Conservation (phyloP, 257 asterid species). For the Gentiana straminea region DNA sequence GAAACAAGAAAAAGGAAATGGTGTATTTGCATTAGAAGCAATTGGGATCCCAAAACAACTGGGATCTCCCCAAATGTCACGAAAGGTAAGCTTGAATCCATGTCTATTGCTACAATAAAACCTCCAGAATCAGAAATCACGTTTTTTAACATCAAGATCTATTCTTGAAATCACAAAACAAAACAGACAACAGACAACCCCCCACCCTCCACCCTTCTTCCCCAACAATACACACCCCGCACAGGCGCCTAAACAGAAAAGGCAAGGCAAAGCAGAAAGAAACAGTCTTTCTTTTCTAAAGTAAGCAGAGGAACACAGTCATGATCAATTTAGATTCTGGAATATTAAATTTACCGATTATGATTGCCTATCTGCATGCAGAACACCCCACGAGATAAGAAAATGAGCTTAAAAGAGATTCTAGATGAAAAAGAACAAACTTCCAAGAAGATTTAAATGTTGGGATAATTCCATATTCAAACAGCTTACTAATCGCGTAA, state of each 20-base stretch:
- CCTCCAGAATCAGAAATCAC: neutral
- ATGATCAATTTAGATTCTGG: neutral
- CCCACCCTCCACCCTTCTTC: neutral
- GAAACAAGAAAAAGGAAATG: no score
- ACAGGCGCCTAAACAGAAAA: neutral
- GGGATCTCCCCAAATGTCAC: no score
- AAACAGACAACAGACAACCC: neutral
- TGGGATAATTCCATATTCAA: neutral
- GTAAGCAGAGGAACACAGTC: neutral
- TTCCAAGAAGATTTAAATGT: neutral
- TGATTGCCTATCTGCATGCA: neutral
- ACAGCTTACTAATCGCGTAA: constrained; percentile 2
- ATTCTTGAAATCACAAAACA: no score
- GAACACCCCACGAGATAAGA: neutral
- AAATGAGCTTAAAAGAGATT: neutral
- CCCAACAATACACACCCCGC: neutral
- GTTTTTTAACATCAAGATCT: neutral
- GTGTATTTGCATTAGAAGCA: neutral
- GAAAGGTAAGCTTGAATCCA: no score
- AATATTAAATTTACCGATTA: neutral
- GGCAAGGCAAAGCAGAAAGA: neutral
- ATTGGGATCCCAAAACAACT: no score
- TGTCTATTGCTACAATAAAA: no score
- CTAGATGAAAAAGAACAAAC: neutral
- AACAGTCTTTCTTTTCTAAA: neutral